Evolutionary conservation across 371 early-diverging fungal species (phyloP).

Genomic region (Synchytrium microbalum): DNA sequence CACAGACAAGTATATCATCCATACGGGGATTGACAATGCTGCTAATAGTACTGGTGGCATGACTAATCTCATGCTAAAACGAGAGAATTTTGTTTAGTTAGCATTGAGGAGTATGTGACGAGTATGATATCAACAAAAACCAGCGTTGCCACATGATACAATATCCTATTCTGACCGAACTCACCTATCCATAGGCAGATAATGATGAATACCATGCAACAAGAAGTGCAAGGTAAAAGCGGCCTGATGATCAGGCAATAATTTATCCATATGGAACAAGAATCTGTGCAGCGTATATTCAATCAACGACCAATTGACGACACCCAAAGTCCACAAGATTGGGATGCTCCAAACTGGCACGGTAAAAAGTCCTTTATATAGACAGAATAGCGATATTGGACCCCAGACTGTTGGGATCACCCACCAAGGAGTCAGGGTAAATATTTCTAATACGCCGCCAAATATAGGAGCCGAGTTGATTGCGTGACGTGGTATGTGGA

Average conservation of each 20-base stretch:
- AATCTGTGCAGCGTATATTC: slow-evolving; percentile 84
- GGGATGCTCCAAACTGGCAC: slow-evolving; percentile 28
- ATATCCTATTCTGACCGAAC: slow-evolving; percentile 12
- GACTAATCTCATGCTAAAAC: slow-evolving; percentile 71
- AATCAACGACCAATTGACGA: slow-evolving; percentile 66
- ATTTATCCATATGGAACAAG: slow-evolving; percentile 83
- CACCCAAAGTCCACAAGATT: slow-evolving; percentile 50
- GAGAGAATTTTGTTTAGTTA: background rate
- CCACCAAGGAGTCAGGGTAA: slow-evolving; percentile 87
- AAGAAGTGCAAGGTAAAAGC: slow-evolving; percentile 72
- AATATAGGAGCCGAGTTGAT: slow-evolving; percentile 75
- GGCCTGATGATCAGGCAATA: slow-evolving; percentile 72
- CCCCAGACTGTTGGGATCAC: slow-evolving; percentile 83
- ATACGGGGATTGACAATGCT: slow-evolving; percentile 54
- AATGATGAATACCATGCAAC: slow-evolving; percentile 93
- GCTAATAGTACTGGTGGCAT: slow-evolving; percentile 90
- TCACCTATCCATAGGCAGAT: slow-evolving; percentile 88
- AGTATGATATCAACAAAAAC: background rate
- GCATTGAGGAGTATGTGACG: slow-evolving; percentile 11
- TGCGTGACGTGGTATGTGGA: slow-evolving; percentile 82
- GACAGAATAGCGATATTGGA: slow-evolving; percentile 49
- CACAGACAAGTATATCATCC: slow-evolving; percentile 36
- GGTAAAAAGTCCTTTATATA: slow-evolving; percentile 16
- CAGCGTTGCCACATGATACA: no score
- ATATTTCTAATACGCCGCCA: slow-evolving; percentile 62